Conservation (phyloP, 2,329 filamentous ascomycete species). For the Thielaviopsis ethacetica region DNA sequence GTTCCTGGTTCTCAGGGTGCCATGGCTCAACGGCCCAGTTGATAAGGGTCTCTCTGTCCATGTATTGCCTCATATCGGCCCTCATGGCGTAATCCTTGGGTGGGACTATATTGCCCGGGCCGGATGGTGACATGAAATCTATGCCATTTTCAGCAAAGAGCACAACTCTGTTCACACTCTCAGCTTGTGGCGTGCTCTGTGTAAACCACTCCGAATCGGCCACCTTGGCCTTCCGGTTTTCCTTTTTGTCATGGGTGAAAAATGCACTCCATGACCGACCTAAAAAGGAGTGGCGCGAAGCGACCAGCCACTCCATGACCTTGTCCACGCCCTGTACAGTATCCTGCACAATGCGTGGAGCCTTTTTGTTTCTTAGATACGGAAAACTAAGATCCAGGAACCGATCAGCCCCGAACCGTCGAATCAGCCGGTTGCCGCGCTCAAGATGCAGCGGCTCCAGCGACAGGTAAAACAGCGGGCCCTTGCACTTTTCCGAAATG, state of each 20-base stretch:
- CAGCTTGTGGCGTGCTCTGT: slow-evolving; percentile 17
- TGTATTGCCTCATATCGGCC: slow-evolving; percentile 17
- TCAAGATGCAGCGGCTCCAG: slow-evolving; percentile 34
- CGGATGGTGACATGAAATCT: slow-evolving; percentile 19
- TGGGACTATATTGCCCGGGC: slow-evolving; percentile 12
- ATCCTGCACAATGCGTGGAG: slow-evolving; percentile 18
- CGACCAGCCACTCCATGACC: slow-evolving; percentile 26
- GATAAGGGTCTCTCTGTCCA: slow-evolving; percentile 27
- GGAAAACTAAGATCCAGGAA: slow-evolving; percentile 41
- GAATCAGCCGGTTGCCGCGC: slow-evolving; percentile 31
- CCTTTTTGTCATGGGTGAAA: slow-evolving; percentile 26
- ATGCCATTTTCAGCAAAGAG: slow-evolving; percentile 39
- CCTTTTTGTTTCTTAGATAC: slow-evolving; percentile 19
- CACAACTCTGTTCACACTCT: slow-evolving; percentile 27
- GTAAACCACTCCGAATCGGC: slow-evolving; percentile 6
- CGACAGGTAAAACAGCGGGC: slow-evolving; percentile 28
- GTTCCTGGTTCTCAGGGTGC: slow-evolving; percentile 23
- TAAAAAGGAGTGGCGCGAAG: slow-evolving; percentile 25
- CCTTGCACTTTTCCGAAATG: slow-evolving; percentile 20
- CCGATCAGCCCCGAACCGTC: slow-evolving; percentile 40
- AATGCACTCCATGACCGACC: slow-evolving; percentile 33
- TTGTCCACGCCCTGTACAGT: not conserved
- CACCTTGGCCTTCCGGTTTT: slow-evolving; percentile 20
- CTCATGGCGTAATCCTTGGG: slow-evolving; percentile 15
- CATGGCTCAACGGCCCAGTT: slow-evolving; percentile 34